Conservation (phyloP, 495 filamentous ascomycete genomes). For the Cryomyces minteri region DNA sequence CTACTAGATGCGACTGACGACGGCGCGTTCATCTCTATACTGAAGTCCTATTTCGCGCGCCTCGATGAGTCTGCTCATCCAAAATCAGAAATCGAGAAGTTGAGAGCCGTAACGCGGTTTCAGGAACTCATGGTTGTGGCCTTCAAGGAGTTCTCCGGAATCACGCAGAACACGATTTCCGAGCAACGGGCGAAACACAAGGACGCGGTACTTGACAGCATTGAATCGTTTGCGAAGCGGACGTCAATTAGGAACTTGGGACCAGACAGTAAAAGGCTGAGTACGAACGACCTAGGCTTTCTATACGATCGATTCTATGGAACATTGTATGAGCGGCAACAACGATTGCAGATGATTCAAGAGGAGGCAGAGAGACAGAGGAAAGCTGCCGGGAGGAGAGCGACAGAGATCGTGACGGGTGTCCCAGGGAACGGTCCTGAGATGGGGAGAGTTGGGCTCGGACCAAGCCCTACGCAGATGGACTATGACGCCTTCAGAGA, state of each 20-base stretch:
- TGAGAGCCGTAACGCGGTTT: conserved; percentile 83
- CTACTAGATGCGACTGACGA: conserved; percentile 91
- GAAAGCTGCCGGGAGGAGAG: conserved; percentile 37
- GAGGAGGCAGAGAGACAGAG: conserved; percentile 51
- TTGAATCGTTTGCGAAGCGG: conserved; percentile 91
- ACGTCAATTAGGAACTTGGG: conserved; percentile 92
- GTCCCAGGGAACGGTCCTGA: conserved; percentile 18
- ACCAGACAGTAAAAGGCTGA: conserved; percentile 80
- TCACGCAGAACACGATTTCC: conserved; percentile 79
- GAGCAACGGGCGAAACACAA: conserved; percentile 86
- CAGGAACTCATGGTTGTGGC: conserved; percentile 98
- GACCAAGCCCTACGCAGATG: conserved; percentile 78
- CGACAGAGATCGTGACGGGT: conserved; percentile 26
- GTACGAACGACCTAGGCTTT: conserved; percentile 64
- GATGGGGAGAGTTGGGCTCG: conserved; percentile 73
- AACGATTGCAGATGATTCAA: conserved; percentile 57
- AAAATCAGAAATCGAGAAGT: conserved; percentile 79
- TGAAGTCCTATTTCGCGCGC: conserved; percentile 86
- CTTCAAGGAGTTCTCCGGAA: conserved; percentile 91
- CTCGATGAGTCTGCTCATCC: conserved; percentile 94
- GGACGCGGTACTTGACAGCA: conserved; percentile 76
- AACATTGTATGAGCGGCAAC: conserved; percentile 75
- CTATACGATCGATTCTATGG: conserved; percentile 89
- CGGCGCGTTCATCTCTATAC: conserved; percentile 86
- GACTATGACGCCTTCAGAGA: conserved; percentile 92